These are phyloP conservation scores for Symmetrospora coprosmae DNA, from an alignment of 768 basidiomycete species.

Conservation along the genomic window DNA sequence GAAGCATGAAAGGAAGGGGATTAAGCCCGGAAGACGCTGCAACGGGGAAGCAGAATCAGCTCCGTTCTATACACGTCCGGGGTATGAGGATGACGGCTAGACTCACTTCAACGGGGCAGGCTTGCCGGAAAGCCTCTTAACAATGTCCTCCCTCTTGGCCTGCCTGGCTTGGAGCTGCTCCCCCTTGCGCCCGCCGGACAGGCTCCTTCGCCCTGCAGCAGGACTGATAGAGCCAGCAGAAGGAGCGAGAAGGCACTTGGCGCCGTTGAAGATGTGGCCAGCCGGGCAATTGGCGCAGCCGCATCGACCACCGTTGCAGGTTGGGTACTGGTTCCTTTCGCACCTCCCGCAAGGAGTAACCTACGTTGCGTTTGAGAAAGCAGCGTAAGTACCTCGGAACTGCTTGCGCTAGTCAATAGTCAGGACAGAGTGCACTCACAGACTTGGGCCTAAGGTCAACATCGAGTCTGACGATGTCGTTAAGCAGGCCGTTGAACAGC, in stretches of 20 bases:
- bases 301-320: background rate
- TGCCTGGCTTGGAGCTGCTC: background rate
- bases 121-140: background rate
- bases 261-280: background rate
- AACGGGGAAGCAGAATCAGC: background rate
- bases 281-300: background rate
- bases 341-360: no score
- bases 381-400: no score
- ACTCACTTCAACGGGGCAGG: background rate
- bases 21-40: background rate
- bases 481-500: no score
- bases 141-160: background rate
- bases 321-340: background rate
- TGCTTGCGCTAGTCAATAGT: no score
- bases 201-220: background rate
- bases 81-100: background rate
- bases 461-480: no score
- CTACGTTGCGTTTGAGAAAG: no score
- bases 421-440: no score
- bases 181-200: background rate
- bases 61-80: background rate
- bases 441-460: no score
- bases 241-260: background rate
- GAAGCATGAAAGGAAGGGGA: background rate
- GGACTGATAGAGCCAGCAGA: background rate